Evolutionary conservation across 148 eudicot genomes (phyloP).

Genomic region (Linanthus parryae): DNA sequence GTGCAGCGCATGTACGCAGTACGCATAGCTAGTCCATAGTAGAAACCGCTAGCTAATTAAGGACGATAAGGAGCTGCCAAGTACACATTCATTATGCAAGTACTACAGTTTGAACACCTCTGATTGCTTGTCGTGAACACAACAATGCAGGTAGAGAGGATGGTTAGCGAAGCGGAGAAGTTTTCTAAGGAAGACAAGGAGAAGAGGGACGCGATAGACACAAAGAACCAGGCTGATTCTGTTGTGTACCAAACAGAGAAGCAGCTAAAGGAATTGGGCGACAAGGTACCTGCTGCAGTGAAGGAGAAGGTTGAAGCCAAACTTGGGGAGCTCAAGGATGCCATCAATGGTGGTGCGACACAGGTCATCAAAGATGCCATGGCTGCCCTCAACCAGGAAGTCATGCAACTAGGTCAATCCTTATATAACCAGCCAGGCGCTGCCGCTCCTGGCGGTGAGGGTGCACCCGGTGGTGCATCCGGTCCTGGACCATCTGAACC

Average conservation of each 20-base stretch:
- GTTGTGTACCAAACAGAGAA: conserved; percentile 92
- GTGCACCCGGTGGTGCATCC: conserved; percentile 58
- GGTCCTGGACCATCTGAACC: conserved; percentile 45
- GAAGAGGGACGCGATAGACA: conserved; percentile 92
- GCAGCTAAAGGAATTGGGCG: conserved; percentile 88
- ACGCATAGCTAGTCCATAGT: too few relatives aligned
- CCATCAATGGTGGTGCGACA: conserved; percentile 62
- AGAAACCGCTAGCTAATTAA: too few relatives aligned
- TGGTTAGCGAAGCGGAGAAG: conserved; percentile 84
- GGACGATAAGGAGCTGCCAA: too few relatives aligned
- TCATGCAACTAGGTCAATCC: conserved; percentile 92
- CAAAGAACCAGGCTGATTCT: conserved; percentile 94
- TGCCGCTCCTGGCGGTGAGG: conserved; percentile 53
- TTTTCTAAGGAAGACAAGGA: conserved; percentile 90
- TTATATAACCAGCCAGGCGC: conserved; percentile 89
- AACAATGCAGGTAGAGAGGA: conserved; percentile 81
- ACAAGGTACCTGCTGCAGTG: conserved; percentile 77
- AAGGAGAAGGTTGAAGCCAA: conserved; percentile 91
- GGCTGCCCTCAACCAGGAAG: conserved; percentile 92
- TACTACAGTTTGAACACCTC: too few relatives aligned
- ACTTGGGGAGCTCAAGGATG: conserved; percentile 76
- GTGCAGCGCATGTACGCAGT: too few relatives aligned
- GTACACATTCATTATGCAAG: too few relatives aligned
- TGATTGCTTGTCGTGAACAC: too few relatives aligned
- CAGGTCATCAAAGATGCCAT: conserved; percentile 82